Base-by-base conservation (phyloP, 1,139 yeast genomes). In the Candida sojae region DNA sequence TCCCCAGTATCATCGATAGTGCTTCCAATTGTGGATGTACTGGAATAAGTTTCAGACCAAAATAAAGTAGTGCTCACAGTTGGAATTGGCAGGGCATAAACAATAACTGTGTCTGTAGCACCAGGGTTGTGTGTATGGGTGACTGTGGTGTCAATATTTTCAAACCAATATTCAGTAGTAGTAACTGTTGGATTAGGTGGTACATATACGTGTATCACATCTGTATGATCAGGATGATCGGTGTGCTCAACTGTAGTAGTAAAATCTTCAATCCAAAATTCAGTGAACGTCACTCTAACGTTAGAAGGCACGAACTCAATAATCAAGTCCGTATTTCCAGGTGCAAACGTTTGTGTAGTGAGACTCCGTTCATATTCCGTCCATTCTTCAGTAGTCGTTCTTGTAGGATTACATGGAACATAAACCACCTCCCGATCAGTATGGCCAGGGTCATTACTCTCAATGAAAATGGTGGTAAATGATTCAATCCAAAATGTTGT, bases 91-190 rank as follows among this genome's bases (percentile, higher is more conserved):
- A 66, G 65, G 11, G 54, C 56, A 11, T 56, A 55, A 26, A 62
- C 55, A 37, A 55, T 48, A 4, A 61, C 61, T n/a, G 60, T 52
- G 40, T 55, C 56, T 2, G 61, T 58, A 9, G 48, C 59, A 17
- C 46, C 54, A n/a, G 50, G 39, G 10, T 26, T 46, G n/a, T 38
- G 28, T 28, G 40, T 29, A 40, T 43, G 12, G 28, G 56, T 48
- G 10, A 48, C 42, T 4, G 48, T 45, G 35, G 52, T 28, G 52
- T 57, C 23, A 44, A 39, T 8, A 38, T 31, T 29, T 30, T 33
- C 39, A 26, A 30, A 23, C 36, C 45, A 42, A 29, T 39, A 39
- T 12, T 42, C 10, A n/a, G 36, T 43, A 10, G 37, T 39, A 11
- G 43, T 39, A 5, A 21, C 36, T 5, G 49, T 43, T 23, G 49